Conservation (phyloP, 139 green algal species). For the Volvox reticuliferus region DNA sequence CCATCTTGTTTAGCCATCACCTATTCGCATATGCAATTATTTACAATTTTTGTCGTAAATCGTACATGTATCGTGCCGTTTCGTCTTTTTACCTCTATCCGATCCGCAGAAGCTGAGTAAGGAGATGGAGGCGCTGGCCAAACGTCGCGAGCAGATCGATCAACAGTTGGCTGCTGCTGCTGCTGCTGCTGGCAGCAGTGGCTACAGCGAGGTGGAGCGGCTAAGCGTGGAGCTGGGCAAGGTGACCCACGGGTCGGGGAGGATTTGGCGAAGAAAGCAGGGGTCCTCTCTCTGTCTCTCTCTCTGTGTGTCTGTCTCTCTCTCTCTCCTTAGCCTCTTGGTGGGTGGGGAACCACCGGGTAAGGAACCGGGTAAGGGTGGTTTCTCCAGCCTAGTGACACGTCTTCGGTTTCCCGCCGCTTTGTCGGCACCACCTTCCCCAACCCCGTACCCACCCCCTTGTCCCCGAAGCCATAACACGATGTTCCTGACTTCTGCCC, state of each 20-base stretch:
- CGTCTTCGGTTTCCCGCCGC: neutral
- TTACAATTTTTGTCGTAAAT: neutral
- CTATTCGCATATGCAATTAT: neutral
- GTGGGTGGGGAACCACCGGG: neutral
- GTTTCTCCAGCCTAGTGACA: neutral
- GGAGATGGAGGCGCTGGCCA: constrained; percentile 49
- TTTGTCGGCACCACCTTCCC: neutral
- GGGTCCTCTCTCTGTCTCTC: no score
- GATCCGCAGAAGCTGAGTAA: constrained; percentile 54
- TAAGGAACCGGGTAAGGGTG: neutral
- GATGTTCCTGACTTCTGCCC: neutral
- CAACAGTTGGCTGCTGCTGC: constrained; percentile 29
- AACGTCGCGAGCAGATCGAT: constrained; percentile 44
- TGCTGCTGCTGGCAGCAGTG: neutral
- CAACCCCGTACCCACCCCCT: no score
- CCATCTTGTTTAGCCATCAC: neutral
- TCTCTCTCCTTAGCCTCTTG: no score
- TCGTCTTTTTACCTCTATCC: neutral
- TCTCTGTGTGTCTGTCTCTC: no score
- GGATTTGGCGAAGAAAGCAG: neutral
- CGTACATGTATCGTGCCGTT: neutral
- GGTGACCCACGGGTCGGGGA: neutral
- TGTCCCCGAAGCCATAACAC: neutral
- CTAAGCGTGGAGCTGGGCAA: constrained; percentile 46
- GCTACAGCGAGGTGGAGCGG: constrained; percentile 47